Base-by-base conservation (phyloP, 2,329 filamentous ascomycete genomes). In the Sclerotinia sclerotiorum region DNA sequence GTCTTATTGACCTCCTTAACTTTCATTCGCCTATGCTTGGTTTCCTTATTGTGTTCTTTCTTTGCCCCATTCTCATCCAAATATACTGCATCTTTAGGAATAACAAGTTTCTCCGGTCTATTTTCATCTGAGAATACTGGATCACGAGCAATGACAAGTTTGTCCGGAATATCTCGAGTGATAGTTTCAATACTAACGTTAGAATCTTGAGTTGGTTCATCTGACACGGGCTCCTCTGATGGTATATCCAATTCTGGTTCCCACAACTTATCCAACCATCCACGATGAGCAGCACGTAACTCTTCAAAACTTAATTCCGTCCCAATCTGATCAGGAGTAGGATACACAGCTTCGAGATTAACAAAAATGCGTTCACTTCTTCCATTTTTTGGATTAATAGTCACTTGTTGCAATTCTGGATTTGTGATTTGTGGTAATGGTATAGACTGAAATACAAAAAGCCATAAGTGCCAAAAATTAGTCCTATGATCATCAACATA, bases 401-500 rank as follows among this genome's bases (percentile, higher is more conserved):
- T 90, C 80, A 93, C 88, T 83, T 95, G 92, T 79, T 91, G 87
- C 76, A 88, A 82, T 85, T 77, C 81, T 86, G 81, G 81, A 87
- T 82, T 85, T 72, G 73, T 69, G 70, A 75, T 75, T 76, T 84
- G 80, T 77, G 84, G 81, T 79, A 83, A 77, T 80, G 56, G 48
- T 68, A 54, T 24, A 80, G 83, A 86, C 87, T 89, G 83, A 83
- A 80, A 85, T 87, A 85, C 80, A 85, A 79, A 81, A 81, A 76
- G 78, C 79, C 80, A 84, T 78, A 80, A 81, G 81, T 76, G 78
- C 78, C 81, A 87, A 79, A 78, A 84, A 94, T 97, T 97, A 97
- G 94, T 97, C 93, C 94, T 97, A 87, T 87, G 84, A 86, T 88
- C 84, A 93, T 95, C 92, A 95, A 95, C 87, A 93, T 84, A 79